Base-by-base conservation (phyloP, 2,329 filamentous ascomycete genomes). In the Massarina eburnea region DNA sequence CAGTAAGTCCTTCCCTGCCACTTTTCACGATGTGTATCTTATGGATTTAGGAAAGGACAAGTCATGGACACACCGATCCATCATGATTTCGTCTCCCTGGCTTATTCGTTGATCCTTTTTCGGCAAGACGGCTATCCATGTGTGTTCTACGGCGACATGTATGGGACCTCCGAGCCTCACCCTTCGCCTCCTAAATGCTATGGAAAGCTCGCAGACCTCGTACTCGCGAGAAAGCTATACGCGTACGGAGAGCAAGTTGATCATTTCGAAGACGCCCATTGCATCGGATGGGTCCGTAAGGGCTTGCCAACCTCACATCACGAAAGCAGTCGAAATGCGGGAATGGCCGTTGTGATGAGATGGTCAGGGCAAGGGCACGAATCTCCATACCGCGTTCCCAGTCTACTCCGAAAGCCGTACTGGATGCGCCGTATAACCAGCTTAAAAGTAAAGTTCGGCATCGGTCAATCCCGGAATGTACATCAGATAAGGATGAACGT, bases 301-400 rank as follows among this genome's bases (percentile, higher is more conserved):
- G 39, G 39, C 5, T 15, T 32, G 18, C 10, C 20, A 8, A 9
- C 9, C 3, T 4, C 9, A 20, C 3, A 24, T 20, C 9, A n/a
- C 7, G 39, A n/a, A 4, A 9, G 10, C 4, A 9, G 27, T 12
- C 21, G 9, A n/a, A 8, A 15, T 4, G 17, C 39, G 12, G 39
- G 39, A 8, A 41, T 41, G 39, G 39, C 39, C 6, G 39, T 41
- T 19, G 39, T 41, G 17, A 41, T 41, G 26, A 33, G 27, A n/a
- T 41, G 39, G 39, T 26, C 22, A 5, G 39, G 39, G 8, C 12
- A 21, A 22, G 17, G n/a, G 10, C 10, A 15, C 3, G 27, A 26
- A 27, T n/a, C n/a, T n/a, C n/a, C n/a, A 39, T 18, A 7, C 14
- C 24, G 24, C 22, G 20, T 19, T 21, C 6, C 7, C 20, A 26